Percentiles rank a stretch among this genome's conserved stretches.
Conservation (phyloP, 2,329 filamentous ascomycete genomes). For the Xylariaceae sp. region DNA sequence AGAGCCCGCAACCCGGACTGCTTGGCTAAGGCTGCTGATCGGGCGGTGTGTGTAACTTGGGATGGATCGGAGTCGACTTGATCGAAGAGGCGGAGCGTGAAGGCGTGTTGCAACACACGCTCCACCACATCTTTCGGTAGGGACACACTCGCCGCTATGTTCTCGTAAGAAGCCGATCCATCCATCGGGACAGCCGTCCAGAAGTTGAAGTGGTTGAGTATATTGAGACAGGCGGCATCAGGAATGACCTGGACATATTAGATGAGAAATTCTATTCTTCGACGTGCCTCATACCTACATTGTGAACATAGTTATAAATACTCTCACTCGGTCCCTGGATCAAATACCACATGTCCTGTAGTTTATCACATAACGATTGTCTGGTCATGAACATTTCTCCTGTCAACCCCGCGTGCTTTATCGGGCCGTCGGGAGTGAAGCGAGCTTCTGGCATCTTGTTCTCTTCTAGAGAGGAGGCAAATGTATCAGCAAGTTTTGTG, state of each 20-base stretch:
- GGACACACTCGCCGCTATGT: slow-evolving; percentile 35
- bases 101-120: slow-evolving; percentile 37
- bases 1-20: slow-evolving; percentile 33
- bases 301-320: slow-evolving; percentile 42
- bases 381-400: slow-evolving; percentile 41
- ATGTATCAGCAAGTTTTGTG: slow-evolving; percentile 38
- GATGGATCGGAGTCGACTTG: slow-evolving; percentile 25
- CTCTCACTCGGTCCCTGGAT: slow-evolving; percentile 47
- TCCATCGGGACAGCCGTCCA: slow-evolving; percentile 47
- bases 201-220: slow-evolving; percentile 50
- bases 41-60: slow-evolving; percentile 34
- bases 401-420: slow-evolving; percentile 38
- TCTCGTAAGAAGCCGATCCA: slow-evolving; percentile 40
- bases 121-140: slow-evolving; percentile 37
- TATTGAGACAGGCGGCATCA: slow-evolving; percentile 41
- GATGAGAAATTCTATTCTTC: not conserved
- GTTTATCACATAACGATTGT: slow-evolving; percentile 41
- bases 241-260: slow-evolving; percentile 36
- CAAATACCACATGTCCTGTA: slow-evolving; percentile 44
- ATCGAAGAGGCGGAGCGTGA: slow-evolving; percentile 37
- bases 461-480: slow-evolving; percentile 38
- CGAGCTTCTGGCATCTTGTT: slow-evolving; percentile 40
- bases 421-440: slow-evolving; percentile 41
- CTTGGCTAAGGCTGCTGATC: slow-evolving; percentile 36
- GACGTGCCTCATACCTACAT: slow-evolving; percentile 25